These are phyloP conservation scores for Puccinia coronata DNA, from an alignment of 1,284 basidiomycete genomes.

Conservation along the genomic window DNA sequence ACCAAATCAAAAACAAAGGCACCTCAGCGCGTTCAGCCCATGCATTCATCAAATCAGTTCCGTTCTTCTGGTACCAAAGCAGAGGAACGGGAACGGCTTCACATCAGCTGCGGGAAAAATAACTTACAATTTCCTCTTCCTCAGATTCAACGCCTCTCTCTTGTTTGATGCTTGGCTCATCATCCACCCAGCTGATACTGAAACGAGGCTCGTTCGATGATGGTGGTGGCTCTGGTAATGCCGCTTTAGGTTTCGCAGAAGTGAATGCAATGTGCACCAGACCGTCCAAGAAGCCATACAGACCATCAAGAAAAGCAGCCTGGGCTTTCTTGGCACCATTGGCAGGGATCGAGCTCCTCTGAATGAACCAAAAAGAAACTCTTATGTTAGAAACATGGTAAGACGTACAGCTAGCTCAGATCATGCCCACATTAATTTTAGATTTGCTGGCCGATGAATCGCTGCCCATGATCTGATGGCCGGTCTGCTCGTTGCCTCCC, in stretches of 20 bases:
- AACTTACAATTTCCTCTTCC: slow-evolving; percentile 37
- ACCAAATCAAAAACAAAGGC: not conserved
- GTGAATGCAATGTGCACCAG: slow-evolving; percentile 79
- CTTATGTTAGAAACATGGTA: not conserved
- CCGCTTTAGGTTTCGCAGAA: slow-evolving; percentile 19
- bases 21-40: not conserved
- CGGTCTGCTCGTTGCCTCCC: slow-evolving; percentile 67
- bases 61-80: not conserved
- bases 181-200: not conserved
- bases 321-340: slow-evolving; percentile 69
- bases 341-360: slow-evolving; percentile 52
- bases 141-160: not conserved
- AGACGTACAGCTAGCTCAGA: not conserved
- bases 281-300: slow-evolving; percentile 88
- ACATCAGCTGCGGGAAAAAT: not conserved
- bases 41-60: not conserved
- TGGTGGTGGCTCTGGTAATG: not conserved
- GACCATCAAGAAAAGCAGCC: slow-evolving; percentile 79
- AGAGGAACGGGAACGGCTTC: not conserved
- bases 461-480: slow-evolving; percentile 24
- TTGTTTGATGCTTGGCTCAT: not conserved
- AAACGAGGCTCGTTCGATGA: slow-evolving; percentile 16
- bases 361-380: slow-evolving; percentile 2
- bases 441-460: slow-evolving; percentile 20
- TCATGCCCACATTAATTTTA: slow-evolving; percentile 12